Conservation (phyloP, 2,329 filamentous ascomycete species). For the Hypoxylon sp. region DNA sequence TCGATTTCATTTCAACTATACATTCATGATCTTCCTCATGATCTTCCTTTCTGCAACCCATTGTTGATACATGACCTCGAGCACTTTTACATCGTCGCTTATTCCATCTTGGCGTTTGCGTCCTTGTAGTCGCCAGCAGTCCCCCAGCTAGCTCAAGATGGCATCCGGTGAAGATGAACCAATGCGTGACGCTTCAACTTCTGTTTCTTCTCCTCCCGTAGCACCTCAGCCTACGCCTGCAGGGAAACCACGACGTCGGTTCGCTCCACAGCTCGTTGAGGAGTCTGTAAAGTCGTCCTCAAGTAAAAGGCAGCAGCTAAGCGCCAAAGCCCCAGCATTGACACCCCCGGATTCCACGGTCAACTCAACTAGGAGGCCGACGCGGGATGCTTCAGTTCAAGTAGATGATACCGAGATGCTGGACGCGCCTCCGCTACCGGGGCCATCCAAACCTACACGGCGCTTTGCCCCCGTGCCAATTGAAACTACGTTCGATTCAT, state of each 20-base stretch:
- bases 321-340: constrained; percentile 14
- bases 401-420: constrained; percentile 50
- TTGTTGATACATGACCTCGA: constrained; percentile 25
- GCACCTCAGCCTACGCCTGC: constrained; percentile 37
- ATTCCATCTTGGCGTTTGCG: neutral
- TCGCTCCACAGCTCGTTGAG: constrained; percentile 56
- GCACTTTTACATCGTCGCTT: constrained; percentile 21
- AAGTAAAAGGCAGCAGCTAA: constrained; percentile 38
- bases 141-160: constrained; percentile 42
- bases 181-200: constrained; percentile 48
- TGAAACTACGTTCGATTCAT: constrained; percentile 78
- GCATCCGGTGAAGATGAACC: constrained; percentile 49
- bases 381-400: constrained; percentile 53
- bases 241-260: constrained; percentile 53
- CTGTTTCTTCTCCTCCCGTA: constrained; percentile 23
- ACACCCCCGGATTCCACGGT: constrained; percentile 42
- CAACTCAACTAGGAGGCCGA: constrained; percentile 44
- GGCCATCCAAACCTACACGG: constrained; percentile 54
- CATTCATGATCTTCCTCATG: constrained; percentile 4
- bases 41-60: neutral
- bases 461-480: constrained; percentile 79
- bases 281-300: constrained; percentile 53
- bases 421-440: constrained; percentile 45
- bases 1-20: constrained; percentile 11
- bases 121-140: constrained; percentile 3